A percentile compares a stretch with the other conserved stretches of the same genome.
Conservation (phyloP, 2,329 filamentous ascomycete genomes). For the Fusarium sp. region DNA sequence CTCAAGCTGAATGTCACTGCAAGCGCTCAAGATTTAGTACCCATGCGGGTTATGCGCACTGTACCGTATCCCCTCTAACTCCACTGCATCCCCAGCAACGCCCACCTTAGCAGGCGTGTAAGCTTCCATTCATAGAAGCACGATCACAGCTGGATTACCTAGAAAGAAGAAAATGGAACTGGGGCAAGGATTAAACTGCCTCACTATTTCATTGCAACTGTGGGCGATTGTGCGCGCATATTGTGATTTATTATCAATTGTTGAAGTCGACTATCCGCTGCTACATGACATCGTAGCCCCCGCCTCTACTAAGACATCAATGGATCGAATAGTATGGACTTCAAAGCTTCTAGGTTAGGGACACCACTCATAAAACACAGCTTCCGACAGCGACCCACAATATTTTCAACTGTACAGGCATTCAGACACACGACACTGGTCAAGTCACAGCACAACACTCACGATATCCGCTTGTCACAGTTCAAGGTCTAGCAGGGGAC, state of each 20-base stretch:
- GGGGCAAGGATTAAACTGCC: not conserved
- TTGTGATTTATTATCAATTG: not conserved
- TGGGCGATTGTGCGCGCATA: not conserved
- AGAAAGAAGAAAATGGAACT: not conserved
- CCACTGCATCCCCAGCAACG: slow-evolving; percentile 31
- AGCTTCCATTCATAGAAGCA: not conserved
- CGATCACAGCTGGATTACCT: not conserved
- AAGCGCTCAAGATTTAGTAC: slow-evolving; percentile 2
- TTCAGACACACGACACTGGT: slow-evolving; percentile 5
- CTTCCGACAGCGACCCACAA: slow-evolving; percentile 9
- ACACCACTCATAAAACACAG: not conserved
- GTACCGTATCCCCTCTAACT: slow-evolving; percentile 7
- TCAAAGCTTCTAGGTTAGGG: not conserved
- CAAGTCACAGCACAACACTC: not conserved
- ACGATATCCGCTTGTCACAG: not conserved
- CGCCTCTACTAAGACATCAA: not conserved
- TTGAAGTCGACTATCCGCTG: not conserved
- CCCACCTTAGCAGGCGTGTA: not conserved
- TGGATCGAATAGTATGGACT: not conserved
- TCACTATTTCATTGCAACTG: not conserved
- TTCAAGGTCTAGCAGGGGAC: slow-evolving; percentile 7
- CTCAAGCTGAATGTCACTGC: not conserved
- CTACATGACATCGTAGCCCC: not conserved
- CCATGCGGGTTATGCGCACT: slow-evolving; percentile 18
- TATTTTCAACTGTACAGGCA: slow-evolving; percentile 2